A percentile compares a stretch with the other conserved stretches of the same genome.
phyloP scores from a whole-genome alignment of 371 early-diverging fungal species.

The Synchytrium microbalum region DNA sequence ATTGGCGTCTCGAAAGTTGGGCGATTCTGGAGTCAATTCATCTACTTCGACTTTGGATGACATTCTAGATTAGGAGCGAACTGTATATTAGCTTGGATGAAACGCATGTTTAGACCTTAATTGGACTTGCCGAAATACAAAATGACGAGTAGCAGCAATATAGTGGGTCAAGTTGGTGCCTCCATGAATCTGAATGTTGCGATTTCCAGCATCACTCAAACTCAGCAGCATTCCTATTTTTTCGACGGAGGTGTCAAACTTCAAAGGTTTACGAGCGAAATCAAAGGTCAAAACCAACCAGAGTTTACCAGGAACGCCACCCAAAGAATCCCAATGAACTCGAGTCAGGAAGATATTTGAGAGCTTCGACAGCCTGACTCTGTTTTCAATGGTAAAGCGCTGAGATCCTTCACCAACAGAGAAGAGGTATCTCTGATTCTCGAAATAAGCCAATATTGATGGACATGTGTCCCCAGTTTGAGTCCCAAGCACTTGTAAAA shows the following conservation, averaged over 20 bases:
- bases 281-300: no score
- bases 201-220: constrained; percentile 66
- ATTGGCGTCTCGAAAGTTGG: constrained; percentile 52
- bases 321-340: constrained; percentile 69
- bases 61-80: constrained; percentile 38
- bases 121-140: constrained; percentile 53
- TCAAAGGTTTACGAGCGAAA: no score
- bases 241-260: neutral
- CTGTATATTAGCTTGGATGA: constrained; percentile 7
- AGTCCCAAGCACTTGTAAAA: constrained; percentile 66
- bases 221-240: constrained; percentile 77
- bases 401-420: constrained; percentile 93
- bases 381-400: constrained; percentile 72
- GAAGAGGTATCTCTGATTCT: constrained; percentile 78
- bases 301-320: constrained; percentile 76
- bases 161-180: constrained; percentile 72
- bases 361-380: constrained; percentile 56
- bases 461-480: constrained; percentile 59
- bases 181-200: constrained; percentile 50
- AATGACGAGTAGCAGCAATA: constrained; percentile 72
- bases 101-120: constrained; percentile 2
- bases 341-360: constrained; percentile 72
- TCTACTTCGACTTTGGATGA: constrained; percentile 34
- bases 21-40: constrained; percentile 32
- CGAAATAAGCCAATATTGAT: constrained; percentile 69